A percentile compares a stretch with the other conserved stretches of the same genome.
Evolutionary conservation across 2,329 filamentous ascomycete genomes (phyloP).

Genomic region (Pseudocercospora eumusae): DNA sequence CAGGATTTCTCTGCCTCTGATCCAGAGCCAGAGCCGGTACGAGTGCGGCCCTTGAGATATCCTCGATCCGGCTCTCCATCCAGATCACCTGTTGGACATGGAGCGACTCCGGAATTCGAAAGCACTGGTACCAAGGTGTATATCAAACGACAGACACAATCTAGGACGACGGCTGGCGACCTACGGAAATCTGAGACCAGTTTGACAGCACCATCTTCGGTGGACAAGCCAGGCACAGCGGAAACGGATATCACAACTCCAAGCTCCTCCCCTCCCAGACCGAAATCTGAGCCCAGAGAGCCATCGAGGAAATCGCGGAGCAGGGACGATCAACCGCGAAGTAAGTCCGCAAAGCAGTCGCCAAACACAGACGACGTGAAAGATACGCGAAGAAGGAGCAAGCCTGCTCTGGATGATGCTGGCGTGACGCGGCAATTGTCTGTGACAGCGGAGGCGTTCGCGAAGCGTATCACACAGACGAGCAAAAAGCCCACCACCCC

Average conservation of each 20-base stretch:
- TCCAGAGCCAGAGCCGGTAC: slow-evolving; percentile 28
- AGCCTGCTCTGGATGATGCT: slow-evolving; percentile 20
- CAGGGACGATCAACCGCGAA: slow-evolving; percentile 17
- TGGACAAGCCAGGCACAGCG: slow-evolving; percentile 33
- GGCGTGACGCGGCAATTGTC: slow-evolving; percentile 20
- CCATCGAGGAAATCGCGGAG: slow-evolving; percentile 16
- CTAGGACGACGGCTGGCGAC: slow-evolving; percentile 25
- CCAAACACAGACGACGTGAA: slow-evolving; percentile 17
- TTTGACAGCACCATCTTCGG: slow-evolving; percentile 34
- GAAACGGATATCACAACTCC: slow-evolving; percentile 38
- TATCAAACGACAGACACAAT: slow-evolving; percentile 36
- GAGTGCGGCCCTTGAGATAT: slow-evolving; percentile 29
- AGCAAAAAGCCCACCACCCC: slow-evolving; percentile 24
- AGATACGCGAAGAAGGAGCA: slow-evolving; percentile 18
- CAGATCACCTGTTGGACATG: slow-evolving; percentile 27
- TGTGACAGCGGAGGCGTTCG: slow-evolving; percentile 28
- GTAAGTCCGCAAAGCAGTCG: slow-evolving; percentile 18
- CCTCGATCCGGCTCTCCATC: slow-evolving; percentile 32
- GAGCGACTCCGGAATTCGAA: slow-evolving; percentile 36
- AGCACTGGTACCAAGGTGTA: slow-evolving; percentile 39
- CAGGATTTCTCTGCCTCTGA: slow-evolving; percentile 36
- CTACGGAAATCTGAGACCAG: slow-evolving; percentile 34
- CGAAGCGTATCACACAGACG: slow-evolving; percentile 30
- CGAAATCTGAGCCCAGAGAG: slow-evolving; percentile 27
- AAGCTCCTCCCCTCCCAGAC: slow-evolving; percentile 27